These are phyloP conservation scores for Eimeria brunetti DNA, from an alignment of 169 alveolate genomes.

Conservation along the genomic window DNA sequence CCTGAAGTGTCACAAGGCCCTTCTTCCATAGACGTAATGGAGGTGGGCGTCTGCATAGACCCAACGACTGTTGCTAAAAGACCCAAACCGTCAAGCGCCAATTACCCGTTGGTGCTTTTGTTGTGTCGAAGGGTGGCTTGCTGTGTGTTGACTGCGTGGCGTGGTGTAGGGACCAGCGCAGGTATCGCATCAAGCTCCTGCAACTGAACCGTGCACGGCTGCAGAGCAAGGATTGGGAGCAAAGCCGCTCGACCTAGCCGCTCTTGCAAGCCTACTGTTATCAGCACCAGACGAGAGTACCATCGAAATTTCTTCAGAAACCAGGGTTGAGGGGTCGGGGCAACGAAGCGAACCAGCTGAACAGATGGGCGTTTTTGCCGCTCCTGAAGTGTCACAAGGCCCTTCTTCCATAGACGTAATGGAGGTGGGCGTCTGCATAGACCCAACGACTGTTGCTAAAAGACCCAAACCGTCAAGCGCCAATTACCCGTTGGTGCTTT, in stretches of 20 bases:
- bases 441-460: not conserved
- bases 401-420: not conserved
- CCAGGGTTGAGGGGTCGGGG: not conserved
- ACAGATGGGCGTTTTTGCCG: not conserved
- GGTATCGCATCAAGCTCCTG: not conserved
- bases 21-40: not conserved
- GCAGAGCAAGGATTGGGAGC: not conserved
- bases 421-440: not conserved
- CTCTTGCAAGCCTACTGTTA: not conserved
- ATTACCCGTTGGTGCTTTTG: not conserved
- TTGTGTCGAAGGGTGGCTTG: not conserved
- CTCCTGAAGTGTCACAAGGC: not conserved
- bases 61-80: not conserved
- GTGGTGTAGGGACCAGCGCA: not conserved
- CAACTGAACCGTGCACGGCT: not conserved
- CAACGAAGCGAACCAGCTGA: not conserved
- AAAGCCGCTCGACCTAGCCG: not conserved
- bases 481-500: not conserved
- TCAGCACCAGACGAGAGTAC: not conserved
- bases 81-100: not conserved
- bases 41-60: not conserved
- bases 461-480: not conserved
- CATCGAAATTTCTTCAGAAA: not conserved
- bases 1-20: not conserved
- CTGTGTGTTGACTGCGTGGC: not conserved